These are phyloP conservation scores for Hygrophila difformis DNA, from an alignment of 257 asterid species.

Conservation along the genomic window DNA sequence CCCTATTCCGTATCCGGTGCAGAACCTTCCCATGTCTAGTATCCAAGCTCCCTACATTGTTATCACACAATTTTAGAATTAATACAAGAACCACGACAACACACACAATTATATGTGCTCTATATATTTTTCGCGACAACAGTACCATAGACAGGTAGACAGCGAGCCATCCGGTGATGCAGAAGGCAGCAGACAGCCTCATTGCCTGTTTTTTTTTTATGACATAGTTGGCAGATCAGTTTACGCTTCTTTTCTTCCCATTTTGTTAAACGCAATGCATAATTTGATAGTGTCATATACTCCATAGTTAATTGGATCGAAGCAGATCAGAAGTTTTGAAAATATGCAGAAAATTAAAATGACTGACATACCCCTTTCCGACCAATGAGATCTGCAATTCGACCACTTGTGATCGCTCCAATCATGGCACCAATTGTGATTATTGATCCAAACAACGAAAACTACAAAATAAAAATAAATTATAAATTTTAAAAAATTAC, in stretches of 20 bases:
- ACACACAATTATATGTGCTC: too few relatives aligned
- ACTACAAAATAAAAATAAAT: conserved; percentile 23
- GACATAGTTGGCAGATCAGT: too few relatives aligned
- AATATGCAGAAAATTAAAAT: neutral
- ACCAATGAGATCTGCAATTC: conserved; percentile 58
- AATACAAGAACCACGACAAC: too few relatives aligned
- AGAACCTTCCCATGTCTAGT: conserved; percentile 71
- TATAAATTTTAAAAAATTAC: neutral
- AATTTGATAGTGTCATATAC: too few relatives aligned
- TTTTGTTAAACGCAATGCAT: too few relatives aligned
- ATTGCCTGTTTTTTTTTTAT: conserved; percentile 71
- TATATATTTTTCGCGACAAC: neutral
- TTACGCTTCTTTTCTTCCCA: too few relatives aligned
- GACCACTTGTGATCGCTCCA: conserved; percentile 77
- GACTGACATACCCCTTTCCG: conserved; percentile 59
- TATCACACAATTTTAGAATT: neutral
- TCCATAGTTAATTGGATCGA: neutral
- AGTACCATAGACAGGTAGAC: conserved; percentile 52
- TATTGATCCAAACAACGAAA: conserved; percentile 70
- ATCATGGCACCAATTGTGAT: conserved; percentile 86
- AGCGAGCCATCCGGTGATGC: conserved; percentile 70
- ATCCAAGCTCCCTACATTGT: conserved; percentile 42
- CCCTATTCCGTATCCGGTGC: conserved; percentile 84
- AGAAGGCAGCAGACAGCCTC: conserved; percentile 62
- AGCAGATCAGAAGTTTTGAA: neutral